Base-by-base conservation (phyloP, 495 filamentous ascomycete species). In the Hamigera avellanea region DNA sequence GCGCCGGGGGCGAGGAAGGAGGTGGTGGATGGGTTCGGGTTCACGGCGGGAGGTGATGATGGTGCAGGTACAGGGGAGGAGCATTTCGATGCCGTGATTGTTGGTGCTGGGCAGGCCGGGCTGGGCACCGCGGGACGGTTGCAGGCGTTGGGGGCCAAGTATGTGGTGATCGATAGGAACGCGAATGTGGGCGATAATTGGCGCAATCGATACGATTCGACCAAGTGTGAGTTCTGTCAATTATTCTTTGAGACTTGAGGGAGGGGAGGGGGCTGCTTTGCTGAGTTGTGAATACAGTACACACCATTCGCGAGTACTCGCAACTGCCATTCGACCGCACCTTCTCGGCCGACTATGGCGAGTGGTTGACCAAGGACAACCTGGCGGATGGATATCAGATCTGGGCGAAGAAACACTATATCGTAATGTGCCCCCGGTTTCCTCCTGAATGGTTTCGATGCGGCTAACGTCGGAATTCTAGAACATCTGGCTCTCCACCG, bases 311-410 rank as follows among this genome's bases (percentile, higher is more conserved):
- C 4, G 21, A 23, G 5, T 5, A 9, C 9, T 41, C 43, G 28
- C 45, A 56, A 42, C 30, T 62, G 10, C 60, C 59, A 3, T 63
- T 62, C 40, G 52, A 48, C 8, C 48, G 54, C 17, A 62, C 54
- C 0, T 66, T 57, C 36, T 38, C 42, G 0, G 14, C 12, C 28
- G 30, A 45, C 14, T 49, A 54, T 39, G 52, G 43, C 8, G 46
- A 61, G 19, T 56, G 37, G 28, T 43, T 62, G 6, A 50, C 54
- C 2, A 54, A 51, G 18, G 46, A 55, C 19, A 49, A 58, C 37
- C 36, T 63, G 13, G 59, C 40, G 9, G 28, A 31, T 17, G 59
- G 50, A 1, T 54, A 52, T 35, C 35, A 44, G 19, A 28, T 25
- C 12, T 62, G 46, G 45, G 43, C 35, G 8, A 30, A 45, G 14